These are phyloP conservation scores for Cyclotella cryptica DNA, from an alignment of 108 stramenopile species.

Conservation along the genomic window DNA sequence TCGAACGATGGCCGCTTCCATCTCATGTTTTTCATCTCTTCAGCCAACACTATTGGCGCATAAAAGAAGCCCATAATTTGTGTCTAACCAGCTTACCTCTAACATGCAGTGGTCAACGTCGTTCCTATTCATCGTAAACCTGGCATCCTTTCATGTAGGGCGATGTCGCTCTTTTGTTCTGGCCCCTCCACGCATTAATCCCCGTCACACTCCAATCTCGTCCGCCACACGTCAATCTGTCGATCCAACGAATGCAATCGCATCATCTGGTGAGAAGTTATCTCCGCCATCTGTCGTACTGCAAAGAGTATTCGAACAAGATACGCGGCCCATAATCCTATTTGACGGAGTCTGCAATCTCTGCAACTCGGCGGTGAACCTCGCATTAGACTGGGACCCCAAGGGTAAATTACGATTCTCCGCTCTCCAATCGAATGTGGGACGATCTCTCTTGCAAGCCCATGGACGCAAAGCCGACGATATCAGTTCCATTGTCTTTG, in stretches of 20 bases:
- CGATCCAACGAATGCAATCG: neutral
- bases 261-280: neutral
- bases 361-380: conserved; percentile 77
- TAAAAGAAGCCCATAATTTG: too few relatives aligned
- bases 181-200: neutral
- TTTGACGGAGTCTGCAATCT: conserved; percentile 84
- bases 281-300: conserved; percentile 39
- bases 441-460: conserved; percentile 58
- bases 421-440: conserved; percentile 77
- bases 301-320: conserved; percentile 56
- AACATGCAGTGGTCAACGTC: too few relatives aligned
- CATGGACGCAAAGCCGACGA: conserved; percentile 75
- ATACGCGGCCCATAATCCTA: conserved; percentile 72
- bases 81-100: too few relatives aligned
- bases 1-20: neutral
- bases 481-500: conserved; percentile 80
- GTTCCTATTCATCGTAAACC: too few relatives aligned
- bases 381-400: conserved; percentile 74
- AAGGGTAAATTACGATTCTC: conserved; percentile 72
- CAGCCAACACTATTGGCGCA: too few relatives aligned
- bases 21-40: neutral
- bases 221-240: neutral
- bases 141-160: neutral
- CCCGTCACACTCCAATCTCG: neutral
- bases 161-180: neutral